Evolutionary conservation across 352 stramenopile species (phyloP), one percentile per base, ranked within the genome.

Genomic region (Phytophthora pisi): DNA sequence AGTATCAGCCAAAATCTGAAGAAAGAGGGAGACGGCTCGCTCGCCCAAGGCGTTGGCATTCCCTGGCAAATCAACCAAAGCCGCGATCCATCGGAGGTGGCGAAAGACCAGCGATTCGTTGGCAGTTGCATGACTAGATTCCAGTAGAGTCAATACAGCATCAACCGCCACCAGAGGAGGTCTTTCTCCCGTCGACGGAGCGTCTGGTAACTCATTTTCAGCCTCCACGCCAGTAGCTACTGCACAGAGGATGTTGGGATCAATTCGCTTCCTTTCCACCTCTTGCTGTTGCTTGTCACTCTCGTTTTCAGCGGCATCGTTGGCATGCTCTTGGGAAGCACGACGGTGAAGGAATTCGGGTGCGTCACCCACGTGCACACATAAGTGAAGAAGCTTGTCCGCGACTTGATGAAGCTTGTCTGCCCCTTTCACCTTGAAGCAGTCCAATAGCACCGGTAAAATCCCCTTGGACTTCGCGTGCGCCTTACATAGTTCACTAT

Each of bases 361-460:
- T 11, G 5, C 9, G 36, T 72, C 58, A 16, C 26, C 8, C 5
- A 71, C 57, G 28, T 57, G 56, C 2, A 65, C 52, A 26, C 80
- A 88, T 3, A 90, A 36, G 50, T 92, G 81, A 4, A 92, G 65
- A 9, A 92, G 51, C 30, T 89, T 92, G 45, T 92, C 84, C 1
- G 70, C 69, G 0, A 82, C 75, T 70, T 92, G 84, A 45, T 85
- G 65, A 4, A 90, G 68, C 2, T 63, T 46, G 3, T 57, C n/a
- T 4, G 76, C 61, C 0, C 70, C 38, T 5, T 71, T 58, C 7
- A 90, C 42, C 5, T 73, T 77, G 52, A 82, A 81, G 15, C 65
- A 82, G 34, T 88, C 73, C 1, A 92, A 11, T 3, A 88, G 51
- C 2, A 85, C 26, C 0, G 70, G 60, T 0, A 90, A 38, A 3